A percentile compares a stretch with the other conserved stretches of the same genome.
Conservation (phyloP, 2,329 filamentous ascomycete genomes). For the Ceratocystiopsis brevicomis region DNA sequence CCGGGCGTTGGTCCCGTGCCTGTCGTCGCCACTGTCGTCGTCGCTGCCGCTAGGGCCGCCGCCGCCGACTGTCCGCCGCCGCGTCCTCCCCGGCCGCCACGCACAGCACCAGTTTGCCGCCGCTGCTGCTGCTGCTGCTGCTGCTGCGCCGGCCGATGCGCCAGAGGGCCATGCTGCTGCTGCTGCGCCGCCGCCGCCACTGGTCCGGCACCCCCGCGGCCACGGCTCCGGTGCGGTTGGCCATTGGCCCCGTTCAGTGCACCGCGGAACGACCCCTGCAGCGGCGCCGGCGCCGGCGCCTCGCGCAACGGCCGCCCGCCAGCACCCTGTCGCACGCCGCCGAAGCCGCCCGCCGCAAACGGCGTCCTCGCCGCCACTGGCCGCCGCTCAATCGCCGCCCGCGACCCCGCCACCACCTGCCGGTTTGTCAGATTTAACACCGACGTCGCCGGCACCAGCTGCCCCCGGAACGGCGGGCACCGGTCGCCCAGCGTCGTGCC, state of each 20-base stretch:
- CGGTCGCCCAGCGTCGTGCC: conserved; percentile 80
- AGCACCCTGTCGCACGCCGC: conserved; percentile 26
- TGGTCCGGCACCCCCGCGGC: conserved; percentile 19
- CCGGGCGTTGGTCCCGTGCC: background rate
- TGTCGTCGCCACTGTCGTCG: background rate
- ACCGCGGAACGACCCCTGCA: conserved; percentile 39
- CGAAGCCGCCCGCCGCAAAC: conserved; percentile 25
- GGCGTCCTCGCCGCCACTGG: conserved; percentile 27
- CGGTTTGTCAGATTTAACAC: conserved; percentile 73
- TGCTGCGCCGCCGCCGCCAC: no score
- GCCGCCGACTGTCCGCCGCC: background rate
- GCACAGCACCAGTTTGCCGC: background rate
- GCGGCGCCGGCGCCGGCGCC: conserved; percentile 32
- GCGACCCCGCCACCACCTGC: conserved; percentile 57
- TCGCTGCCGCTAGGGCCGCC: background rate
- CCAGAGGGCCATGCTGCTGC: background rate
- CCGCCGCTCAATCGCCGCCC: conserved; percentile 34
- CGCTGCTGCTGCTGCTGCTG: conserved; percentile 9
- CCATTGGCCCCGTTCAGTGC: conserved; percentile 25
- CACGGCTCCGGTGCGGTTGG: conserved; percentile 14
- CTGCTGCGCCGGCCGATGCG: background rate
- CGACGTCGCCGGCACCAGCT: conserved; percentile 72
- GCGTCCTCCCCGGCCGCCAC: conserved; percentile 1
- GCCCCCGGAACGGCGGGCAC: conserved; percentile 82
- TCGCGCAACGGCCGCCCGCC: conserved; percentile 41